Conservation (phyloP, 805 yeast species). For the Torulaspora microellipsoides region DNA sequence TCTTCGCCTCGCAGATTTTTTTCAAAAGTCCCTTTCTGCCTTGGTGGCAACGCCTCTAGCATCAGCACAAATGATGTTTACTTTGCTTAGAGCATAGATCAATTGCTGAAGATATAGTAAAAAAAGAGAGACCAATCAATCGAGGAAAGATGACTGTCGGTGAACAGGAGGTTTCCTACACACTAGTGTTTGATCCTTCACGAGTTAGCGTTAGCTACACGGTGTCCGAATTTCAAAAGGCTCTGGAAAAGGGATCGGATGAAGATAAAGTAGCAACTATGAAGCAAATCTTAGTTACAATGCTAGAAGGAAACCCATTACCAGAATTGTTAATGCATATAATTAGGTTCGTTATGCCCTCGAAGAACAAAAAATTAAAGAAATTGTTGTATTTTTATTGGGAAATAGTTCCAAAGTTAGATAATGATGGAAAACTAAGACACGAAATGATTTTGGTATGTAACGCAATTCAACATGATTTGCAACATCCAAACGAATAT, state of each 20-base stretch:
- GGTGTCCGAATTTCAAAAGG: slow-evolving; percentile 65
- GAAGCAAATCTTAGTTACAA: slow-evolving; percentile 79
- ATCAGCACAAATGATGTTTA: no score
- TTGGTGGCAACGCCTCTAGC: no score
- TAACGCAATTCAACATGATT: slow-evolving; percentile 94
- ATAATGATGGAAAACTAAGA: slow-evolving; percentile 81
- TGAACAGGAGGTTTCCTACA: slow-evolving; percentile 50
- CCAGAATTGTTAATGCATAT: slow-evolving; percentile 94
- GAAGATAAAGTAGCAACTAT: slow-evolving; percentile 83
- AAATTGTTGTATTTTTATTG: slow-evolving; percentile 91
- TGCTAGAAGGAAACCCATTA: slow-evolving; percentile 89
- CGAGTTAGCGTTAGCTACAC: slow-evolving; percentile 56
- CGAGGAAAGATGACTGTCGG: slow-evolving; percentile 17
- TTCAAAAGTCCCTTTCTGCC: neutral
- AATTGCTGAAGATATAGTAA: neutral
- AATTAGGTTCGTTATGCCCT: slow-evolving; percentile 96
- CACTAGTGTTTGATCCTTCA: slow-evolving; percentile 74
- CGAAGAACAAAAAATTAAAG: slow-evolving; percentile 83
- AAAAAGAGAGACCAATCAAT: no score
- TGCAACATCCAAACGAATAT: slow-evolving; percentile 97
- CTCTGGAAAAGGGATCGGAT: slow-evolving; percentile 85
- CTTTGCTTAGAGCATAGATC: no score
- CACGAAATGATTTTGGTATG: slow-evolving; percentile 99
- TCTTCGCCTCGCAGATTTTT: no score
- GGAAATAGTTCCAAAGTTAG: slow-evolving; percentile 95